A percentile compares a stretch with the other conserved stretches of the same genome.
phyloP scores from a whole-genome alignment of 257 asterid genomes.

The Marsdenia floribunda region DNA sequence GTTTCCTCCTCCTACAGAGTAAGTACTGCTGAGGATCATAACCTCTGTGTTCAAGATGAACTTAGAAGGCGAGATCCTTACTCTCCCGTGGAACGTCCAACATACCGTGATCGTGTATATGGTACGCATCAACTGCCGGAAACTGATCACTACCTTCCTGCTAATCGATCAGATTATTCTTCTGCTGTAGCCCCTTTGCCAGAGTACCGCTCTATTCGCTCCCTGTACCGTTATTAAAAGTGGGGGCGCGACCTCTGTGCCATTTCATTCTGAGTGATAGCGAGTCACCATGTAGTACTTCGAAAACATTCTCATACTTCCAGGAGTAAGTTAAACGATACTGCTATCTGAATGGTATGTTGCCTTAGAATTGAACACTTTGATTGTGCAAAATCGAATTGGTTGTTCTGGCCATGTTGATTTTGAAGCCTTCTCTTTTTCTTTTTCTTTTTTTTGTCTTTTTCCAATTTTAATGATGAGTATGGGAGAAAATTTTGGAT shows the following conservation, averaged over 20 bases:
- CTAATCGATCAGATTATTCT: conserved; percentile 14
- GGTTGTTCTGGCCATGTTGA: background rate
- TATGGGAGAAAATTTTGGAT: no score
- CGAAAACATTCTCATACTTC: background rate
- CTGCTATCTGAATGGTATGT: background rate
- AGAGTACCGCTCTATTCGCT: conserved; percentile 21
- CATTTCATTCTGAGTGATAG: background rate
- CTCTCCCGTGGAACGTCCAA: conserved; percentile 24
- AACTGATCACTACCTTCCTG: conserved; percentile 29
- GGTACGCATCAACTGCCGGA: conserved; percentile 18
- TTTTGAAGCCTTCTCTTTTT: no score
- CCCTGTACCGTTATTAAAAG: conserved; percentile 11
- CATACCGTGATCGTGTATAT: conserved; percentile 32
- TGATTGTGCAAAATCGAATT: background rate
- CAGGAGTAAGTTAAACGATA: background rate
- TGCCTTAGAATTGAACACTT: background rate
- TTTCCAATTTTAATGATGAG: no score
- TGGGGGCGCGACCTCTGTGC: background rate
- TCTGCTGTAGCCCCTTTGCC: conserved; percentile 16
- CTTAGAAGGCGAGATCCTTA: conserved; percentile 25
- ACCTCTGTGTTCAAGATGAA: conserved; percentile 17
- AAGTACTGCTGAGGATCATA: conserved; percentile 3
- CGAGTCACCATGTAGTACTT: background rate
- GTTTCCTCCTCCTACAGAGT: conserved; percentile 10
- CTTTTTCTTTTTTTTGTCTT: no score